phyloP scores from a whole-genome alignment of 1,139 yeast genomes.

The Yamadazyma blattariae region DNA sequence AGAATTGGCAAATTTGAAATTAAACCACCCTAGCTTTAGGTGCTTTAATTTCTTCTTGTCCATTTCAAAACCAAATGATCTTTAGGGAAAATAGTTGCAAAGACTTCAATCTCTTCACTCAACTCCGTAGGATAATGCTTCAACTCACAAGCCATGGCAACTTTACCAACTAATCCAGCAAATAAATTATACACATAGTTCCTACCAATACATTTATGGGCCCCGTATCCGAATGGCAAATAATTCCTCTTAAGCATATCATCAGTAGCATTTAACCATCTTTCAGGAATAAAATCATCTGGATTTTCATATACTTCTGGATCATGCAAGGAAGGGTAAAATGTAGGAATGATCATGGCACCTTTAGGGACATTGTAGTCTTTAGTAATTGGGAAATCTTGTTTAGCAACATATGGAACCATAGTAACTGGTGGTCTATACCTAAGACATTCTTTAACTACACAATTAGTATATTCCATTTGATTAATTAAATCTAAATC shows the following conservation, averaged over 20 bases:
- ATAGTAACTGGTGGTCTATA: constrained; percentile 96
- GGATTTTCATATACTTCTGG: constrained; percentile 95
- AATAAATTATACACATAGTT: constrained; percentile 88
- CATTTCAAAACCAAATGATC: constrained; percentile 87
- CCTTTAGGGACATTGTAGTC: constrained; percentile 94
- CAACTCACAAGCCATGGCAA: constrained; percentile 74
- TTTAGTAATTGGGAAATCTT: constrained; percentile 77
- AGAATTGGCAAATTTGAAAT: too few species aligned
- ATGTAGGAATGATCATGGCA: constrained; percentile 91
- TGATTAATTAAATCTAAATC: constrained; percentile 71
- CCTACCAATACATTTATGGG: constrained; percentile 94
- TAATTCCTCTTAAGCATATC: constrained; percentile 78
- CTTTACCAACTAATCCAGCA: constrained; percentile 88
- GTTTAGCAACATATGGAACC: constrained; percentile 95
- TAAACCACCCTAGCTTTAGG: too few species aligned
- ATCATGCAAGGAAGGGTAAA: constrained; percentile 94
- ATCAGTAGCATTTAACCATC: constrained; percentile 63
- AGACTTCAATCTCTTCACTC: constrained; percentile 90
- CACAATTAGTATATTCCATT: constrained; percentile 87
- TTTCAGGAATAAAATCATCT: constrained; percentile 89
- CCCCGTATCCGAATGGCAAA: constrained; percentile 96
- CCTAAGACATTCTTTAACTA: constrained; percentile 87
- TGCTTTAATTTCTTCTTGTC: constrained; percentile 15
- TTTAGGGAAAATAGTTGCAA: constrained; percentile 97
- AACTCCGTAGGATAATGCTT: constrained; percentile 76